Percentiles rank a stretch among this genome's conserved stretches.
Conservation (phyloP, 2,329 filamentous ascomycete genomes). For the Botrytis deweyae region DNA sequence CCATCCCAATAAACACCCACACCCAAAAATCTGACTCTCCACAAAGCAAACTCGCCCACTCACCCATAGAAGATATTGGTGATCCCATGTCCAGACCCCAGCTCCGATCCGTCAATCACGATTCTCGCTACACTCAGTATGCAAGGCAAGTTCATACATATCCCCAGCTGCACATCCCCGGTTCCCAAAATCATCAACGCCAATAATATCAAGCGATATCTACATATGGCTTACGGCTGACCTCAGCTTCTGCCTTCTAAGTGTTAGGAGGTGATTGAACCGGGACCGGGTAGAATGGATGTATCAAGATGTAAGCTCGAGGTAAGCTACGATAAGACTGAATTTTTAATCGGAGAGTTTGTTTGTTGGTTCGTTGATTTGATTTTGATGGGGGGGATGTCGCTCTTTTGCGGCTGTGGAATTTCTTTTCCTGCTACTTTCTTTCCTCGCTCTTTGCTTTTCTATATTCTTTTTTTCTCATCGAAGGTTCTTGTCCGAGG, state of each 20-base stretch:
- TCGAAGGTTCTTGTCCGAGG: too few relatives aligned
- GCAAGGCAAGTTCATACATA: neutral
- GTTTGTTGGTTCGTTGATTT: neutral
- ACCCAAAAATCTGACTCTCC: neutral
- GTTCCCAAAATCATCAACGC: neutral
- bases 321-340: neutral
- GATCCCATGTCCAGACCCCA: neutral
- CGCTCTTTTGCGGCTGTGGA: neutral
- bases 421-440: neutral
- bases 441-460: neutral
- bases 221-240: neutral
- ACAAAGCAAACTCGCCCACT: neutral
- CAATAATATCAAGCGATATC: neutral
- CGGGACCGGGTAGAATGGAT: neutral
- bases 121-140: neutral
- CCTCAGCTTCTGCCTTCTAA: neutral
- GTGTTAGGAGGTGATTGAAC: neutral
- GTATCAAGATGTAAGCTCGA: neutral
- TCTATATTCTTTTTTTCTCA: neutral
- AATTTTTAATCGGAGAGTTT: neutral
- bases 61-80: too few relatives aligned
- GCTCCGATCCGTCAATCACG: conserved; percentile 5
- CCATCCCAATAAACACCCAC: neutral
- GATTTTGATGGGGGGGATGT: neutral
- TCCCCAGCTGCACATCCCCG: neutral